phyloP scores from a whole-genome alignment of 441 rosid species.

The Codiaeum variegatum region DNA sequence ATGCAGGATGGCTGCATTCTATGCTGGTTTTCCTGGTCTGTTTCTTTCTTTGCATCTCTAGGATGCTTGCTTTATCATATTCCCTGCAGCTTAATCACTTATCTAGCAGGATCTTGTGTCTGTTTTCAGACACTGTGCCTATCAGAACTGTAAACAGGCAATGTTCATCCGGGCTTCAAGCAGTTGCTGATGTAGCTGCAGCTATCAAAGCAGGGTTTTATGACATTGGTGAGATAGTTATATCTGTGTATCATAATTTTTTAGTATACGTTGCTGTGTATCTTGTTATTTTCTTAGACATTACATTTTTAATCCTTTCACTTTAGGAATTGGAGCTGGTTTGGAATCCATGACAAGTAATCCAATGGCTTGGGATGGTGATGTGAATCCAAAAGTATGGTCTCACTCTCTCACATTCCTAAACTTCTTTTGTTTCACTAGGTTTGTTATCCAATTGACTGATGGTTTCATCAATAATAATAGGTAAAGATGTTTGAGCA shows the following conservation, averaged over 20 bases:
- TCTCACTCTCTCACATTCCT: neutral
- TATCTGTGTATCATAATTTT: neutral
- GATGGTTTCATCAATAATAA: constrained; percentile 16
- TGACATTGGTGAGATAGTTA: constrained; percentile 62
- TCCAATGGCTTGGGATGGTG: constrained; percentile 78
- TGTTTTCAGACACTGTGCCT: constrained; percentile 69
- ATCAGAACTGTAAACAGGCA: constrained; percentile 93
- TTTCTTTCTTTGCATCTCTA: constrained; percentile 1
- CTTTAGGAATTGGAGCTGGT: constrained; percentile 92
- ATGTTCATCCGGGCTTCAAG: constrained; percentile 98
- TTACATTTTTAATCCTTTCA: neutral
- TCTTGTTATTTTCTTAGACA: neutral
- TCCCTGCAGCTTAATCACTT: neutral
- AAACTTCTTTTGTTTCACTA: neutral
- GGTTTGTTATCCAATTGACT: neutral
- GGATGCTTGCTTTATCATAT: neutral
- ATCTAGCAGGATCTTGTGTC: neutral
- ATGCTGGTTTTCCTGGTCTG: constrained; percentile 95
- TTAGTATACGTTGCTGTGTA: neutral
- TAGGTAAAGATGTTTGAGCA: constrained; percentile 72
- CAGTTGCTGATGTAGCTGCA: constrained; percentile 99
- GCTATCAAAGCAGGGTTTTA: constrained; percentile 95
- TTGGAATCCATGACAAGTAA: constrained; percentile 90
- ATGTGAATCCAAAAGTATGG: constrained; percentile 83
- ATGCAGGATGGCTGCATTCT: constrained; percentile 97